Percentiles rank a stretch among this genome's conserved stretches.
Conservation (phyloP, 2,329 filamentous ascomycete species). For the Akanthomyces muscarius region DNA sequence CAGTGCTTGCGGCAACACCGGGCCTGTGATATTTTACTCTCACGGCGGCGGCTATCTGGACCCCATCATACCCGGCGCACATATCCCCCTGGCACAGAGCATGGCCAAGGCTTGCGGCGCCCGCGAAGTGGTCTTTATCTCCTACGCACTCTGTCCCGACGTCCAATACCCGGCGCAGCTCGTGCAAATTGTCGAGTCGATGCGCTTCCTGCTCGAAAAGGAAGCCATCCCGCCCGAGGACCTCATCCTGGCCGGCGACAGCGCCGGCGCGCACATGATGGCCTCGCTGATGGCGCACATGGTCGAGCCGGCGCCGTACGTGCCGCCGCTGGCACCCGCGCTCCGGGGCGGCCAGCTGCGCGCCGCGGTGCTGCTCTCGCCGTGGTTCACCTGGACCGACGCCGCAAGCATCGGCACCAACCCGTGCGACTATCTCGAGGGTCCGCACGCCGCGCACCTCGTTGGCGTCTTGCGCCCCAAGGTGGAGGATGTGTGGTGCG, state of each 20-base stretch:
- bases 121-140: slow-evolving; percentile 20
- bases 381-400: slow-evolving; percentile 22
- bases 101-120: slow-evolving; percentile 18
- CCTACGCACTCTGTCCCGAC: slow-evolving; percentile 24
- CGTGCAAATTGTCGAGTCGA: slow-evolving; percentile 21
- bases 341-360: slow-evolving; percentile 11
- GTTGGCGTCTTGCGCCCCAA: slow-evolving; percentile 6
- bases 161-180: slow-evolving; percentile 24
- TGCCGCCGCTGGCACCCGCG: slow-evolving; percentile 8
- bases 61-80: slow-evolving; percentile 18
- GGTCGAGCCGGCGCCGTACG: slow-evolving; percentile 20
- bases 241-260: slow-evolving; percentile 24
- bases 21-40: slow-evolving; percentile 22
- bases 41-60: slow-evolving; percentile 26
- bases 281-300: slow-evolving; percentile 23
- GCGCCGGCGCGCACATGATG: slow-evolving; percentile 23
- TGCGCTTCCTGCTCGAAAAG: slow-evolving; percentile 21
- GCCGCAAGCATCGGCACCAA: slow-evolving; percentile 19
- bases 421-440: slow-evolving; percentile 21
- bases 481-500: slow-evolving; percentile 13
- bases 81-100: slow-evolving; percentile 21
- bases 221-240: slow-evolving; percentile 14
- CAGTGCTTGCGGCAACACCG: not conserved
- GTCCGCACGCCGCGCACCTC: not conserved
- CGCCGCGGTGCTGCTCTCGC: slow-evolving; percentile 20